Conservation (phyloP, 177 flowering plant genomes). For the Tripterygium wilfordii region DNA sequence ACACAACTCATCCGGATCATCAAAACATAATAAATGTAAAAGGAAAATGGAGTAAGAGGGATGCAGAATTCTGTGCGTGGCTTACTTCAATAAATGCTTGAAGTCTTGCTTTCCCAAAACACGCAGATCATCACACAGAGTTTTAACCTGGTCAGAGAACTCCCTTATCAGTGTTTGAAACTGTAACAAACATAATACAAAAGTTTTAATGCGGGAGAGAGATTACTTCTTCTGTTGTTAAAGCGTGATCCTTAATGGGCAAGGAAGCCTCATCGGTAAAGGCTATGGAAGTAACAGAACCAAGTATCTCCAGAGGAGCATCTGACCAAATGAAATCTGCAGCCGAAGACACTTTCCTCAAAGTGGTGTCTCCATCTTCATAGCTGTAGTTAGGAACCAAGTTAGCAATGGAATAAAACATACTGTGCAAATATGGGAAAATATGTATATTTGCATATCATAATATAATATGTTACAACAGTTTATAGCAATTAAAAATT, state of each 20-base stretch:
- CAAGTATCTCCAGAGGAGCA: conserved; percentile 78
- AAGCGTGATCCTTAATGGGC: conserved; percentile 55
- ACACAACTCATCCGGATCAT: too few relatives aligned
- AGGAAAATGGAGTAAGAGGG: neutral
- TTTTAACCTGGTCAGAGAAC: conserved; percentile 50
- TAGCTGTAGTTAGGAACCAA: conserved; percentile 40
- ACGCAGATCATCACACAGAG: conserved; percentile 79
- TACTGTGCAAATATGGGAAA: too few relatives aligned
- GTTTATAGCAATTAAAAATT: too few relatives aligned
- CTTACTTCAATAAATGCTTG: conserved; percentile 88
- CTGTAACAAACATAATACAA: too few relatives aligned
- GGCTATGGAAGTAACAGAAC: conserved; percentile 69
- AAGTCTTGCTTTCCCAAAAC: conserved; percentile 94
- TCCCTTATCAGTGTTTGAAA: too few relatives aligned
- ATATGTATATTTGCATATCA: too few relatives aligned
- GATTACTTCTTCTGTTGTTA: conserved; percentile 85
- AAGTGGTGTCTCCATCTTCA: conserved; percentile 61
- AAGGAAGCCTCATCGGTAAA: conserved; percentile 65
- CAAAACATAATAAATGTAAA: too few relatives aligned
- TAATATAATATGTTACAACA: too few relatives aligned
- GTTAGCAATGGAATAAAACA: too few relatives aligned
- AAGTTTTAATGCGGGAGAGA: neutral
- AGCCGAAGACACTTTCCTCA: conserved; percentile 68
- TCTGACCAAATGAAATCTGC: conserved; percentile 81
- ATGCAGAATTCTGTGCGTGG: neutral